Evolutionary conservation across 2,329 filamentous ascomycete species (phyloP), one percentile per base, ranked within the genome.

Genomic region (Sarocladium brachiariae): DNA sequence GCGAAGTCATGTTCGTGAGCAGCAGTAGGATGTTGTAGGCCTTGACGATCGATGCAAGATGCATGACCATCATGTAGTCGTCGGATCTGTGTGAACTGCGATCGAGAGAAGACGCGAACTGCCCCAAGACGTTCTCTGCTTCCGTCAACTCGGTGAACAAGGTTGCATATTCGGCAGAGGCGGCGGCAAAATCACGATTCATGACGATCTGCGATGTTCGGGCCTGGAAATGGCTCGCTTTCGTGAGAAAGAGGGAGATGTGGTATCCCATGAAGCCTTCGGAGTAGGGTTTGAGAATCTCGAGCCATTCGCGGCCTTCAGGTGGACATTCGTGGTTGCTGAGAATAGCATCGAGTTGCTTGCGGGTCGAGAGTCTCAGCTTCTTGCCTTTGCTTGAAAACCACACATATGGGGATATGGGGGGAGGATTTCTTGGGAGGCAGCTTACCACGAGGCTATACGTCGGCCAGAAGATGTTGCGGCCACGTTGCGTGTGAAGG

Each of bases 311-410:
- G 2, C 60, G 54, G 5, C 65, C 62, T 35, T 71, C 69, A 1
- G 66, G 59, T 3, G 68, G 69, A 14, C 64, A 67, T 46, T 63
- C 59, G 2, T 48, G 57, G 48, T 59, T 65, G 6, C 50, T 59
- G 14, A 69, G 52, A 11, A 68, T 59, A 21, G 62, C 63, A 52
- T 68, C 62, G 5, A 69, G 60, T 69, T 70, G 68, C 68, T 70
- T 35, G n/a, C 16, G 24, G n/a, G n/a, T n/a, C n/a, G n/a, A n/a
- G n/a, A 48, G 30, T 23, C 30, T 31, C 8, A 13, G 8, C 10
- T 19, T 9, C 7, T 24, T 21, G 18, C 38, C 9, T 21, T 41
- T 16, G 5, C 16, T 23, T 10, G 38, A 41, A 19, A 41, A n/a
- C n/a, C n/a, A n/a, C n/a, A n/a, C n/a, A n/a, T n/a, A n/a, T n/a